Base-by-base conservation (phyloP, 2,329 filamentous ascomycete genomes). In the Colletotrichum musae region DNA sequence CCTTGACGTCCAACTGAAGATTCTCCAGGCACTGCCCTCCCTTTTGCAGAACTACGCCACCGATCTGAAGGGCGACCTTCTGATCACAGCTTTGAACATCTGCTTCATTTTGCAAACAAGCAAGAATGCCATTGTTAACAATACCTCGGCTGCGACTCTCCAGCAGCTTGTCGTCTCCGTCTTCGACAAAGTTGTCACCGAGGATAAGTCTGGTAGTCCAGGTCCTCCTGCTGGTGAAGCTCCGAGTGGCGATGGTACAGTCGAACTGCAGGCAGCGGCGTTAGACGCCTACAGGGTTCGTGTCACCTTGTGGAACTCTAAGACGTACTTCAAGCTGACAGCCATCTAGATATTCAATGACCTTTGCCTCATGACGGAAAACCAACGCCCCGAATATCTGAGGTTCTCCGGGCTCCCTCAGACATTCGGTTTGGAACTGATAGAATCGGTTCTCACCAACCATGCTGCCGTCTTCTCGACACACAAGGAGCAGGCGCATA, bases 91-190 rank as follows among this genome's bases (percentile, higher is more conserved):
- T 0, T 82, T 99, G 73, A 95, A 97, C 77, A 94, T 97, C 77
- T 98, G 96, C 81, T 96, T 96, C 70, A 92, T 94, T 58, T 82
- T 99, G 57, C 95, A 98, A 80, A 92, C 90, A 65, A 96, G 93
- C 80, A 98, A 98, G 82, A 97, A 95, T 82, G 90, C 92, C 28
- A 94, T 97, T 59, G 94, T 99, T 74, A 97, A 95, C 77, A 97
- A 97, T 75, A 98, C 97, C 1, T 96, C 96, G 10, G 94, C 95
- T 28, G 96, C 96, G n/a, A 98, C 96, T 2, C 84, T 99, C 62
- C 95, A 98, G 80, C 96, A 98, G 79, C 88, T 99, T 15, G 91
- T 98, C 7, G 94, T 96, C 39, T 92, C 93, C 0, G 93, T 97
- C 0, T 98, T 98, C 80, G 96, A 98, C 78, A 96, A 97, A 78